Conservation (phyloP, 352 stramenopile species). For the Phytophthora melonis region DNA sequence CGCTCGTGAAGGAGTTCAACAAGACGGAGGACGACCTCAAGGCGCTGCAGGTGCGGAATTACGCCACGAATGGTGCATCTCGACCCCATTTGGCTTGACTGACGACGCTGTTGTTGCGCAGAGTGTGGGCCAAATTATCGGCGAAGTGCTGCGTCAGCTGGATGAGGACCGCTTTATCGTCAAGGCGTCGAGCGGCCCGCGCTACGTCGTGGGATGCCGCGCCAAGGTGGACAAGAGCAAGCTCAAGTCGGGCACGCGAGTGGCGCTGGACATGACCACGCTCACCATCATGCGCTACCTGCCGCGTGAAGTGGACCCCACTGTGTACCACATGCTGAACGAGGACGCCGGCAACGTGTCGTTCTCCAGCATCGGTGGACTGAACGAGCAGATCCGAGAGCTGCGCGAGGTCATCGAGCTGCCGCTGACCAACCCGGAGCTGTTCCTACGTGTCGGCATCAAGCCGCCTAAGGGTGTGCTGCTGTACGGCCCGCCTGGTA, state of each 20-base stretch:
- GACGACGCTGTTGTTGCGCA: constrained; percentile 59
- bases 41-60: constrained; percentile 79
- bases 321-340: constrained; percentile 99
- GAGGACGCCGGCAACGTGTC: constrained; percentile 97
- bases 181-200: constrained; percentile 97
- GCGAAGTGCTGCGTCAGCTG: constrained; percentile 98
- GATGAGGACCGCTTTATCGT: constrained; percentile 99
- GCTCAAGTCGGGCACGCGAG: constrained; percentile 97
- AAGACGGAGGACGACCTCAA: constrained; percentile 99
- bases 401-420: constrained; percentile 98
- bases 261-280: constrained; percentile 99
- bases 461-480: constrained; percentile 98
- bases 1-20: constrained; percentile 97
- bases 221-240: constrained; percentile 95
- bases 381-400: constrained; percentile 99
- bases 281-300: constrained; percentile 99
- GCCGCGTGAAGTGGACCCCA: constrained; percentile 98
- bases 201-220: constrained; percentile 98
- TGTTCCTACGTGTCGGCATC: constrained; percentile 98
- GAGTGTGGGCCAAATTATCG: constrained; percentile 99
- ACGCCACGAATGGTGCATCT: not conserved
- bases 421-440: constrained; percentile 99
- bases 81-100: not conserved
- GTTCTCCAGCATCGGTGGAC: constrained; percentile 98
- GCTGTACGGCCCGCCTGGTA: constrained; percentile 98